phyloP scores from a whole-genome alignment of 2,329 filamentous ascomycete species.

The Atkinsonella texensis region DNA sequence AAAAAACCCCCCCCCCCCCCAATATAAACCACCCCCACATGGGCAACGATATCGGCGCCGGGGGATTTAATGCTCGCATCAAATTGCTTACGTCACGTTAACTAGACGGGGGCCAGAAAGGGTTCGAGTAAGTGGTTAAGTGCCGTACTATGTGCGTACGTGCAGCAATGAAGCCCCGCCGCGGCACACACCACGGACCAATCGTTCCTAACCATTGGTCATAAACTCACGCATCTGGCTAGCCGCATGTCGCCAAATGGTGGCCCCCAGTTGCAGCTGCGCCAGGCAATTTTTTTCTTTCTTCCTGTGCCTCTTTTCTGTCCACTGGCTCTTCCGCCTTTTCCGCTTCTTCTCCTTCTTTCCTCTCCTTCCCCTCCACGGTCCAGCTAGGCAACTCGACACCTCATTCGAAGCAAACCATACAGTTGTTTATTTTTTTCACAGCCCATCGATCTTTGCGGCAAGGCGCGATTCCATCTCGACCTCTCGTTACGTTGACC shows the following conservation, averaged over 20 bases:
- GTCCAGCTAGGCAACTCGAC: conserved; percentile 2
- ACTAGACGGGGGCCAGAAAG: too few relatives aligned
- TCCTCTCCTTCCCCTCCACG: conserved; percentile 6
- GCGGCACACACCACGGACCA: neutral
- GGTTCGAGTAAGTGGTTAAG: too few relatives aligned
- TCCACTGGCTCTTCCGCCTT: neutral
- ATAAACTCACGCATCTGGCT: neutral
- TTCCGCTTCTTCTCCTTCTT: conserved; percentile 8
- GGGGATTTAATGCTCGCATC: too few relatives aligned
- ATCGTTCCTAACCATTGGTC: neutral
- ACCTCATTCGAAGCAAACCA: neutral
- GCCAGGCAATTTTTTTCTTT: neutral
- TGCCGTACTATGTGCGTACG: too few relatives aligned
- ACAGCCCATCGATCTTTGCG: neutral
- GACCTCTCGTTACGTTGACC: conserved; percentile 13
- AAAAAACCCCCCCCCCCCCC: too few relatives aligned
- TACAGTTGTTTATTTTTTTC: neutral
- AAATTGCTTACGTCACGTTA: too few relatives aligned
- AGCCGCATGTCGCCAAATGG: neutral
- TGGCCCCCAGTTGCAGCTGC: neutral
- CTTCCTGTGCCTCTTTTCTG: neutral
- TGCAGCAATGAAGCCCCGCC: too few relatives aligned
- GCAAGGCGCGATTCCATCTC: conserved; percentile 11
- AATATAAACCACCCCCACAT: too few relatives aligned
- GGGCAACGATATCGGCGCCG: too few relatives aligned